These are phyloP conservation scores for Verticillium nubilum DNA, from an alignment of 2,329 filamentous ascomycete genomes.

Conservation along the genomic window DNA sequence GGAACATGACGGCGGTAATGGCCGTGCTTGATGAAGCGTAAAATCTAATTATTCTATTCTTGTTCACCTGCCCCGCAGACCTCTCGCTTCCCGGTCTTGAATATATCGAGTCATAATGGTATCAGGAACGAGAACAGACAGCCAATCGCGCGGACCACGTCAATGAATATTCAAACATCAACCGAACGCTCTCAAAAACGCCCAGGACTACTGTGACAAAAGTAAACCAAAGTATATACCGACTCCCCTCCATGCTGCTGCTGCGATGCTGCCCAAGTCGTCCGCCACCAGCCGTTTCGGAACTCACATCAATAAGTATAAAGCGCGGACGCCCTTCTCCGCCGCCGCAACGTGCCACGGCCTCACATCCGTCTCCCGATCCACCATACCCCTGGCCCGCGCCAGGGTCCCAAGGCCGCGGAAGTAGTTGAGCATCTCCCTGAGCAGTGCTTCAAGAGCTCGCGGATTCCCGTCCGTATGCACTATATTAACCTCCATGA, in stretches of 20 bases:
- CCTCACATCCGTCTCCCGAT: constrained; percentile 54
- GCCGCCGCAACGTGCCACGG: constrained; percentile 75
- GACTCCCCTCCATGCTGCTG: neutral
- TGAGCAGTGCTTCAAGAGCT: constrained; percentile 57
- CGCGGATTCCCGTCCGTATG: constrained; percentile 47
- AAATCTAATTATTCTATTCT: neutral
- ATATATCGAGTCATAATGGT: neutral
- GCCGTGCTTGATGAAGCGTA: neutral
- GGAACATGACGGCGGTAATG: neutral
- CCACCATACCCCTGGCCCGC: constrained; percentile 57
- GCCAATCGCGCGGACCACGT: neutral
- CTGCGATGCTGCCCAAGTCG: neutral
- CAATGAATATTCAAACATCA: neutral
- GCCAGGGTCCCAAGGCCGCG: constrained; percentile 64
- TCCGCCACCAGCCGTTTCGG: neutral
- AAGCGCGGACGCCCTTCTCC: constrained; percentile 59
- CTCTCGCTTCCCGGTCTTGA: neutral
- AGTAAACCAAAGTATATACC: constrained; percentile 1
- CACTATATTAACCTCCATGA: constrained; percentile 62
- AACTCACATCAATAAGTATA: constrained; percentile 59
- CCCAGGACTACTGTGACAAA: neutral
- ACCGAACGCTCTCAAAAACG: neutral
- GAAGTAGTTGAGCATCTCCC: constrained; percentile 67
- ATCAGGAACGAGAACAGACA: neutral
- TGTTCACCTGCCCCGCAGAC: neutral